phyloP scores from a whole-genome alignment of 2,329 filamentous ascomycete genomes.

The Alternaria atra region DNA sequence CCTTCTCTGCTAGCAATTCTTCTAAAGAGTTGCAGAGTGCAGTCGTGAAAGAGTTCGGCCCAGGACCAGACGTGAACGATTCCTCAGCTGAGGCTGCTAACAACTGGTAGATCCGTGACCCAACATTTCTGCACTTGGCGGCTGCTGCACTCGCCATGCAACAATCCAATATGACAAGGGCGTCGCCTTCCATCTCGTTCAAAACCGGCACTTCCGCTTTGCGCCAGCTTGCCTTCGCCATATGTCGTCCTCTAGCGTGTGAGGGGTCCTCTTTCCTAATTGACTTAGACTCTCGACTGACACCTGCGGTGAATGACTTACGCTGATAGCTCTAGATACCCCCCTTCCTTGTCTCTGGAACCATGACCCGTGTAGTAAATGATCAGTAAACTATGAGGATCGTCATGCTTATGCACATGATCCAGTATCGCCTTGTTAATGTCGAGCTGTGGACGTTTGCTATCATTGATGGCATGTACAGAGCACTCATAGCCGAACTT shows the following conservation, averaged over 20 bases:
- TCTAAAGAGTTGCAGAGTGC: background rate
- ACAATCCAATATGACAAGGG: conserved; percentile 43
- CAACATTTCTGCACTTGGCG: conserved; percentile 18
- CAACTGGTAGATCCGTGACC: conserved; percentile 12
- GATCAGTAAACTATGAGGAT: conserved; percentile 38
- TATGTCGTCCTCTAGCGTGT: background rate
- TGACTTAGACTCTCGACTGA: too few species aligned
- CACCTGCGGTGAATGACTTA: background rate
- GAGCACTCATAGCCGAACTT: conserved; percentile 20
- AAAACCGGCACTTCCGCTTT: conserved; percentile 28
- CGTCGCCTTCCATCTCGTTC: conserved; percentile 27
- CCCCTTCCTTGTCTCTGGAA: background rate
- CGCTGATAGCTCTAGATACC: background rate
- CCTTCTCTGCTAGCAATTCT: background rate
- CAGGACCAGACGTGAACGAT: background rate
- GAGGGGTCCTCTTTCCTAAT: background rate
- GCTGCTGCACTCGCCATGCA: conserved; percentile 40
- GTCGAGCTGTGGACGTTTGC: background rate
- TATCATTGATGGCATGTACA: conserved; percentile 12
- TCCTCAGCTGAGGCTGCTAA: conserved; percentile 11
- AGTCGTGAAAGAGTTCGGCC: background rate
- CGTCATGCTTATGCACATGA: conserved; percentile 35
- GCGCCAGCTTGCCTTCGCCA: conserved; percentile 28
- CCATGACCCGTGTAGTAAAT: conserved; percentile 50
- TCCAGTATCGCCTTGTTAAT: conserved; percentile 2